Base-by-base conservation (phyloP, 2,329 filamentous ascomycete genomes). In the Calonectria pteridis region DNA sequence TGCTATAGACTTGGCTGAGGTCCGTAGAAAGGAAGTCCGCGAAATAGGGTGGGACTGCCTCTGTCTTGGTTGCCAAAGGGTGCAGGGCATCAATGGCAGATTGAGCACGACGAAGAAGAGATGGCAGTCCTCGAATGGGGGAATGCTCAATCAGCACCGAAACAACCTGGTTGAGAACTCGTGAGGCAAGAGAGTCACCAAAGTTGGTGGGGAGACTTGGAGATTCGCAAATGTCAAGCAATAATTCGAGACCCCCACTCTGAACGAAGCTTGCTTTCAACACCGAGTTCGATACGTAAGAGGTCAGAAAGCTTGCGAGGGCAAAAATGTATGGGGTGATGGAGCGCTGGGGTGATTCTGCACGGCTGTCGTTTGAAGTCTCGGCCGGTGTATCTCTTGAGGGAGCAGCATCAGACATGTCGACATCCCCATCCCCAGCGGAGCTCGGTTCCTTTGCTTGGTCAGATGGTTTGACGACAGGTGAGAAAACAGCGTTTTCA, bases 221-320 rank as follows among this genome's bases (percentile, higher is more conserved):
- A 35, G 96, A 91, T 68, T 94, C 94, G 50, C 93, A 93, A 69
- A 98, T 91, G 81, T 98, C 95, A 68, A 99, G 88, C 26, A 98
- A 88, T 65, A 94, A 89, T 83, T 98, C 95, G 29, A 96, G 92
- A 9, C 95, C 97, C 71, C 95, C 95, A 64, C 90, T 90, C 69
- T 94, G 91, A 75, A 97, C 92, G 80, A 98, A 96, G 29, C 90
- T 89, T 23, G 88, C 86, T 83, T 94, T 96, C 78, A 97, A 89
- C 40, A 88, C 88, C 71, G 90, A 88, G 80, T 97, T 98, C 75
- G 91, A 90, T 73, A 97, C 91, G 82, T 97, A 96, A 1, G 93
- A 81, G 13, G 85, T 84, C 58, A 99, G 85, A 82, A 99, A 99
- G 64, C 91, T 93, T 73, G 93, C 90, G 46, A 95, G 87, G 29